These are phyloP conservation scores for Colletotrichum sp. DNA, from an alignment of 2,329 filamentous ascomycete genomes.

Conservation along the genomic window DNA sequence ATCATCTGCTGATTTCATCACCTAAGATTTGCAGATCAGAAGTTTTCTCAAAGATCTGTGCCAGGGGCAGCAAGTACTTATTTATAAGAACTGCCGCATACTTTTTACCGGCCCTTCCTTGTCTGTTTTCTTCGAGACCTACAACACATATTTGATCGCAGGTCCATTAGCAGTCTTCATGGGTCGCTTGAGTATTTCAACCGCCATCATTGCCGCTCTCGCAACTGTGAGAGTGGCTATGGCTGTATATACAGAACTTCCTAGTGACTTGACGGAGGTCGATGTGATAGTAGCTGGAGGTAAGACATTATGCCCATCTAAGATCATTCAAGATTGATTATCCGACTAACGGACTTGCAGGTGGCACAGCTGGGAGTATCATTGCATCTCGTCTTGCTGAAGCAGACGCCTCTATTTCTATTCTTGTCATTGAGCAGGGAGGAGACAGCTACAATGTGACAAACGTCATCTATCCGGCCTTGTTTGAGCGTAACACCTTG, in stretches of 20 bases:
- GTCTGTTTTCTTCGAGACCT: not conserved
- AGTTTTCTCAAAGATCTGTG: not conserved
- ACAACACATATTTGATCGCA: not conserved
- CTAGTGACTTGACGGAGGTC: not conserved
- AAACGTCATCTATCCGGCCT: constrained; percentile 25
- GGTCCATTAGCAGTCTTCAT: accelerated
- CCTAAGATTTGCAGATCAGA: not conserved
- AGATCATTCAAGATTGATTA: not conserved
- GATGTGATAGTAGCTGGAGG: not conserved
- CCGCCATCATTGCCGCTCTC: not conserved
- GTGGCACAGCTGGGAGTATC: constrained; percentile 30
- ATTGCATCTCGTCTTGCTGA: constrained; percentile 28
- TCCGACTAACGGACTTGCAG: constrained; percentile 15
- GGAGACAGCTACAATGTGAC: constrained; percentile 28
- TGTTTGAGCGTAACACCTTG: constrained; percentile 19
- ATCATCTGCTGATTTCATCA: not conserved
- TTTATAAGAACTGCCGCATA: not conserved
- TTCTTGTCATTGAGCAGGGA: constrained; percentile 32
- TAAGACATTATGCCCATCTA: not conserved
- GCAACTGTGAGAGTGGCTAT: not conserved
- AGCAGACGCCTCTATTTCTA: constrained; percentile 26
- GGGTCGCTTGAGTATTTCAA: not conserved
- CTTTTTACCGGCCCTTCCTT: not conserved
- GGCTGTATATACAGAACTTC: not conserved
- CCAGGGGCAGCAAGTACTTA: not conserved